Conservation (phyloP, 2,329 filamentous ascomycete genomes). For the Blastomyces percursus region DNA sequence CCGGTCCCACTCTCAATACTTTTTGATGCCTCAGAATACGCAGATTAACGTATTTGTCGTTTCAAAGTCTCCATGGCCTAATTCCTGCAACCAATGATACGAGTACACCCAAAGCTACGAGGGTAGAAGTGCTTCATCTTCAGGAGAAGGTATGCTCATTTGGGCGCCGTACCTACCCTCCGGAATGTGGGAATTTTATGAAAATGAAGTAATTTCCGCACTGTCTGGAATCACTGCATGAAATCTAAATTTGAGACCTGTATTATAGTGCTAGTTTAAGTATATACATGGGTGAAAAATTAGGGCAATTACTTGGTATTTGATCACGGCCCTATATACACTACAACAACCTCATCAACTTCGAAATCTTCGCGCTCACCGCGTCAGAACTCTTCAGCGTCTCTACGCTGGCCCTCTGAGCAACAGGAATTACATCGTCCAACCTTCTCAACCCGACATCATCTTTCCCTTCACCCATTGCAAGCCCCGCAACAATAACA, state of each 20-base stretch:
- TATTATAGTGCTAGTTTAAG: too few species aligned
- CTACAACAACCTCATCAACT: constrained; percentile 13
- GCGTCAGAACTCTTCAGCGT: constrained; percentile 65
- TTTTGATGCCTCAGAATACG: not conserved
- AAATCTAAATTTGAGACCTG: not conserved
- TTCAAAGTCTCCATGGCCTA: not conserved
- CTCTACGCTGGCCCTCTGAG: constrained; percentile 68
- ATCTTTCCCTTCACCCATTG: constrained; percentile 37
- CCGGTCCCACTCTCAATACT: not conserved
- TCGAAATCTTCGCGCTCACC: constrained; percentile 41
- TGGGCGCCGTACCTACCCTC: not conserved
- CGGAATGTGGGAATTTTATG: not conserved
- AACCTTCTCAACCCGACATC: constrained; percentile 35
- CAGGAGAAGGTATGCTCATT: not conserved
- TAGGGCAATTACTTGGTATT: not conserved
- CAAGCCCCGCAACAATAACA: constrained; percentile 67
- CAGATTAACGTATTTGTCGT: not conserved
- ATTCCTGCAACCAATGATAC: not conserved
- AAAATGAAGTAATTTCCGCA: not conserved
- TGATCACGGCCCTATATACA: not conserved
- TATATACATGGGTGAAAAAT: not conserved
- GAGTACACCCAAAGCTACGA: not conserved
- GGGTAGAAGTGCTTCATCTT: not conserved
- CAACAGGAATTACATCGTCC: constrained; percentile 60
- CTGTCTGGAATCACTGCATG: not conserved